Percentiles rank a stretch among this genome's conserved stretches.
Evolutionary conservation across 2,329 filamentous ascomycete genomes (phyloP).

Genomic region (Colletotrichum sojae): DNA sequence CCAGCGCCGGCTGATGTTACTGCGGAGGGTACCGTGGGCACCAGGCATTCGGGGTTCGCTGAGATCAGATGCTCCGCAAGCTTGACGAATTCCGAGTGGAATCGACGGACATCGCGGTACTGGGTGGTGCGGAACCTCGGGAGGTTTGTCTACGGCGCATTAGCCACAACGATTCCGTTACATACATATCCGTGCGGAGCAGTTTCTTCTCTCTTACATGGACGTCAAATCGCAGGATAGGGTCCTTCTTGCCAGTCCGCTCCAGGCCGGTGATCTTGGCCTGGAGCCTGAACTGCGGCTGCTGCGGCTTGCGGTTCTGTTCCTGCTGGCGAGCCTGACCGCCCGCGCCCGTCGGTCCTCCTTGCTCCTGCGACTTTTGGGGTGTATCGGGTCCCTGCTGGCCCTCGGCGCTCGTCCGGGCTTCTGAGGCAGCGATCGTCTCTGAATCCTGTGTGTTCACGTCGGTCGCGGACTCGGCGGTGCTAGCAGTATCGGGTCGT

Average conservation of each 20-base stretch:
- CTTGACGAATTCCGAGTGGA: conserved; percentile 96
- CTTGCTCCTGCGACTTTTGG: conserved; percentile 46
- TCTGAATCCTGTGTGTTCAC: conserved; percentile 54
- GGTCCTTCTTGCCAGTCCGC: conserved; percentile 94
- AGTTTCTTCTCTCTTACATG: conserved; percentile 74
- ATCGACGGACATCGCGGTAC: conserved; percentile 95
- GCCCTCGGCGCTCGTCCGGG: conserved; percentile 40
- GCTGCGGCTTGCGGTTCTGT: conserved; percentile 70
- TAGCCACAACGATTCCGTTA: conserved; percentile 7
- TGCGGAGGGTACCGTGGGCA: conserved; percentile 95
- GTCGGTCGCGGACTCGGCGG: conserved; percentile 58
- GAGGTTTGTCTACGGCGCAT: conserved; percentile 85
- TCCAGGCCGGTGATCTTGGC: conserved; percentile 96
- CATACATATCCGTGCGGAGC: background rate
- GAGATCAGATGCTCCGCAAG: conserved; percentile 97
- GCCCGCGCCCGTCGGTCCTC: conserved; percentile 40
- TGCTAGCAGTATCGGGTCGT: conserved; percentile 63
- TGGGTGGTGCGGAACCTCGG: conserved; percentile 97
- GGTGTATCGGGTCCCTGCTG: conserved; percentile 43
- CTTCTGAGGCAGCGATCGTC: conserved; percentile 42
- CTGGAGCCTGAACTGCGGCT: conserved; percentile 86
- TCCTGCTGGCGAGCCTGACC: conserved; percentile 51
- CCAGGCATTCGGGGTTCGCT: conserved; percentile 95
- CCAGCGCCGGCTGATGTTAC: conserved; percentile 94
- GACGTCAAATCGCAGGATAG: conserved; percentile 94